These are phyloP conservation scores for Trichoderma lentiforme DNA, from an alignment of 2,329 filamentous ascomycete genomes.

Conservation along the genomic window DNA sequence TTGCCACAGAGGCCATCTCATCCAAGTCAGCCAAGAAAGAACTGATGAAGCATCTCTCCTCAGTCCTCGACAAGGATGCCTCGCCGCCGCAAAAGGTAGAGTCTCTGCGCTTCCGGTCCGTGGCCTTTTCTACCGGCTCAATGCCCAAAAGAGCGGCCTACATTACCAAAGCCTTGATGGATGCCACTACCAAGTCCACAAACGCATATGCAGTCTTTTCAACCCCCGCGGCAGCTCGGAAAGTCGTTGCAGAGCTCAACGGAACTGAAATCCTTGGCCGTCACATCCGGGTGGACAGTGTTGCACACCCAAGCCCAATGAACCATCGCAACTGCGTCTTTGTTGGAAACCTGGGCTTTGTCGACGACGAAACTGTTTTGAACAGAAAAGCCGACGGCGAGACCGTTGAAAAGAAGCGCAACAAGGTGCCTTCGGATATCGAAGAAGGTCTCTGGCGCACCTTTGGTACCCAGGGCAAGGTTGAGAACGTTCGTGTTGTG, in stretches of 20 bases:
- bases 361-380: constrained; percentile 80
- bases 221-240: constrained; percentile 68
- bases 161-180: constrained; percentile 86
- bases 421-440: constrained; percentile 73
- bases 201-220: constrained; percentile 94
- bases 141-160: constrained; percentile 93
- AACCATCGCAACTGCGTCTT: constrained; percentile 92
- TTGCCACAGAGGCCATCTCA: constrained; percentile 77
- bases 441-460: constrained; percentile 91
- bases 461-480: constrained; percentile 70
- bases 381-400: constrained; percentile 63
- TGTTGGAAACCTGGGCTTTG: constrained; percentile 92
- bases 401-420: constrained; percentile 68
- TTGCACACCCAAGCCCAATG: constrained; percentile 78
- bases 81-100: constrained; percentile 69
- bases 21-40: constrained; percentile 78
- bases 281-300: constrained; percentile 85
- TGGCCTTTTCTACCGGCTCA: constrained; percentile 71
- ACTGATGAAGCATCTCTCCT: constrained; percentile 72
- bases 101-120: constrained; percentile 90
- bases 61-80: constrained; percentile 59
- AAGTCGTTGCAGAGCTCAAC: constrained; percentile 75
- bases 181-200: constrained; percentile 84
- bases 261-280: constrained; percentile 79
- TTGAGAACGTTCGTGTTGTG: constrained; percentile 91